Percentiles rank a stretch among this genome's conserved stretches.
Conservation (phyloP, 176 grass and related monocot species). For the Pontederia paniculata region DNA sequence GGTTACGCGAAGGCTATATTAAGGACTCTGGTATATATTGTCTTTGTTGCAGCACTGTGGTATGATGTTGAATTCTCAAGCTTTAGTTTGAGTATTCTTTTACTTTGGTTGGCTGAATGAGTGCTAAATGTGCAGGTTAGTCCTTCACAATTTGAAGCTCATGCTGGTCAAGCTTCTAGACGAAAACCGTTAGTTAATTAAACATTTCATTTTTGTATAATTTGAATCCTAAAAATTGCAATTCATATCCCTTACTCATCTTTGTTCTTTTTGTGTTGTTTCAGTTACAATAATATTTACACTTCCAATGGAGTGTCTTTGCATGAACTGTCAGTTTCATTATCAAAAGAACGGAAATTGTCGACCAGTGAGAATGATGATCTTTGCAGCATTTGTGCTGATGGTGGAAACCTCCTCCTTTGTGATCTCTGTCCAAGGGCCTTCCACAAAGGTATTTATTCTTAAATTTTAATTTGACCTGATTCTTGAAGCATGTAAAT, state of each 20-base stretch:
- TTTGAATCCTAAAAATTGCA: constrained; percentile 1
- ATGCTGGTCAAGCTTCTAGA: constrained; percentile 33
- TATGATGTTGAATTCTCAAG: constrained; percentile 7
- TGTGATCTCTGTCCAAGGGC: constrained; percentile 34
- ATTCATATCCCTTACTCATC: not conserved
- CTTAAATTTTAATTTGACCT: not conserved
- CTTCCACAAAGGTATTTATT: constrained; percentile 29
- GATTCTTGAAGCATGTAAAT: too few relatives aligned
- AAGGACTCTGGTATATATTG: constrained; percentile 36
- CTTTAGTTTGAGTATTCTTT: constrained; percentile 16
- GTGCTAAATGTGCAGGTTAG: constrained; percentile 27
- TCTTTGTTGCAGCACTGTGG: constrained; percentile 30
- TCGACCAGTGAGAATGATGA: constrained; percentile 25
- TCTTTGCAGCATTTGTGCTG: constrained; percentile 31
- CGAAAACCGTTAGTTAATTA: constrained; percentile 35
- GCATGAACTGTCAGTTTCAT: constrained; percentile 26
- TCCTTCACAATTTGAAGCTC: constrained; percentile 40
- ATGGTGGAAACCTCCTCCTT: constrained; percentile 30
- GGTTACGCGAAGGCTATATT: constrained; percentile 30
- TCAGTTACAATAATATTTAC: constrained; percentile 36
- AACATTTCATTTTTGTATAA: not conserved
- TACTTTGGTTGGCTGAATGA: not conserved
- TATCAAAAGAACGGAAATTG: constrained; percentile 23
- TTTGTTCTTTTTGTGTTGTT: constrained; percentile 7
- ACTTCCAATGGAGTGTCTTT: constrained; percentile 32